phyloP scores from a whole-genome alignment of 192 early-diverging fungal genomes.

The Coemansia sp. region DNA sequence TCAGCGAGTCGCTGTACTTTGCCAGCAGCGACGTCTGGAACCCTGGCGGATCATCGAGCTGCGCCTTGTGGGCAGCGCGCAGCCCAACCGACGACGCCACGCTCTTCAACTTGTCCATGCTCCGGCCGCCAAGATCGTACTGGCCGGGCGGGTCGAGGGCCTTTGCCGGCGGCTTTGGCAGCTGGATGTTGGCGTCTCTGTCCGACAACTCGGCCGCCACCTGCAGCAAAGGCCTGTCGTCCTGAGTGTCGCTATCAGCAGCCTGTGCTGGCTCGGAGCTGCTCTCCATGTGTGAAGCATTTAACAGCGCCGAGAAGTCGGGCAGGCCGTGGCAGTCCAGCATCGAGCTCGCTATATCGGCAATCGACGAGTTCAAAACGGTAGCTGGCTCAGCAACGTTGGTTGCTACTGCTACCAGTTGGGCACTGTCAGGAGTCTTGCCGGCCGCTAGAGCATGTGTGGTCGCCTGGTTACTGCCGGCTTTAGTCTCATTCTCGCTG shows the following conservation, averaged over 20 bases:
- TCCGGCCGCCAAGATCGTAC: slow-evolving; percentile 14
- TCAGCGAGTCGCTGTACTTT: slow-evolving; percentile 46
- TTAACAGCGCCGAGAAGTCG: background rate
- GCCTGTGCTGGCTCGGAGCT: background rate
- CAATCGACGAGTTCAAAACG: slow-evolving; percentile 20
- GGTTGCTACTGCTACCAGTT: background rate
- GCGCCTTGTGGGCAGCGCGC: background rate
- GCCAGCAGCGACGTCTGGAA: slow-evolving; percentile 22
- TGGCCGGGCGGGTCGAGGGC: slow-evolving; percentile 32
- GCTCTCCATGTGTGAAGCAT: background rate
- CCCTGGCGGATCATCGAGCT: slow-evolving; percentile 2
- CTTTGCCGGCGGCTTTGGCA: background rate
- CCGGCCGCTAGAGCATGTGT: too few species aligned
- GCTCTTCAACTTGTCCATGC: slow-evolving; percentile 3
- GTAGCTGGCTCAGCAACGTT: background rate
- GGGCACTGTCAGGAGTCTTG: background rate
- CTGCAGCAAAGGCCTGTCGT: background rate
- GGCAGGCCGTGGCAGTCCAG: slow-evolving; percentile 13
- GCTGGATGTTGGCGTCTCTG: background rate
- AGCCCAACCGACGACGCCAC: background rate
- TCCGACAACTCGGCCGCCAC: background rate
- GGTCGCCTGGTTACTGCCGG: too few species aligned
- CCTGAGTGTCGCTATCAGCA: background rate
- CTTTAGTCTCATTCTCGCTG: too few species aligned
- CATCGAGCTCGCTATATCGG: slow-evolving; percentile 28